Conservation (phyloP, 2,329 filamentous ascomycete genomes). For the Colletotrichum agaves region DNA sequence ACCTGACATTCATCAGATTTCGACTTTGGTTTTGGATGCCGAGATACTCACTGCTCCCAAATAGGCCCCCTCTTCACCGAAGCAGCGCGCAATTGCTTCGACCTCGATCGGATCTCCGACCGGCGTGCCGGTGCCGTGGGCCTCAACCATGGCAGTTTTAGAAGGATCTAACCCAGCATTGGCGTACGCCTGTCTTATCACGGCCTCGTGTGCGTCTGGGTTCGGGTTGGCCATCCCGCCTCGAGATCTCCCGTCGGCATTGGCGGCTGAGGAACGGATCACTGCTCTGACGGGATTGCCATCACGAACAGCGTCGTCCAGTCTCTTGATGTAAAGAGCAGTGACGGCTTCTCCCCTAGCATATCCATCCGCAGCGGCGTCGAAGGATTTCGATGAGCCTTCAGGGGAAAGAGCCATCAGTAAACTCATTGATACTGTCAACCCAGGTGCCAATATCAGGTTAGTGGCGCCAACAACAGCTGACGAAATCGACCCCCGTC, state of each 20-base stretch:
- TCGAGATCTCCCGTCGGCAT: slow-evolving; percentile 47
- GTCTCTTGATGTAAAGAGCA: slow-evolving; percentile 52
- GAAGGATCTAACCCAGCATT: not conserved
- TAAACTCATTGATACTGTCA: slow-evolving; percentile 30
- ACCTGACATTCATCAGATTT: not conserved
- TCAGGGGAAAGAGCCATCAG: slow-evolving; percentile 35
- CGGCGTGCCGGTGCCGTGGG: slow-evolving; percentile 52
- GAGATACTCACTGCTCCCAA: slow-evolving; percentile 41
- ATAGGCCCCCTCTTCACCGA: slow-evolving; percentile 40
- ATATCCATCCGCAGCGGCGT: slow-evolving; percentile 53
- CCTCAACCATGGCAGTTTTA: slow-evolving; percentile 19
- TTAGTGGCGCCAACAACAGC: slow-evolving; percentile 43
- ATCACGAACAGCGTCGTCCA: slow-evolving; percentile 52
- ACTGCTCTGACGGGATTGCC: slow-evolving; percentile 49
- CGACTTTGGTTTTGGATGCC: not conserved
- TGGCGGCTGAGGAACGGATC: slow-evolving; percentile 44
- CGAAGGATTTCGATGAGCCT: slow-evolving; percentile 42
- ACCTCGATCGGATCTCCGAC: slow-evolving; percentile 60
- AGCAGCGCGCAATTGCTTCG: slow-evolving; percentile 44
- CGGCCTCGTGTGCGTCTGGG: slow-evolving; percentile 45
- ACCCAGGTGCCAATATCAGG: slow-evolving; percentile 43
- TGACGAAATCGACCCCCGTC: slow-evolving; percentile 26
- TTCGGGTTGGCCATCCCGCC: slow-evolving; percentile 55
- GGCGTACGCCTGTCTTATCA: slow-evolving; percentile 35
- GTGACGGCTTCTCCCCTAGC: slow-evolving; percentile 54